phyloP scores from a whole-genome alignment of 139 green algal genomes.

The Spirogloea muscicola region DNA sequence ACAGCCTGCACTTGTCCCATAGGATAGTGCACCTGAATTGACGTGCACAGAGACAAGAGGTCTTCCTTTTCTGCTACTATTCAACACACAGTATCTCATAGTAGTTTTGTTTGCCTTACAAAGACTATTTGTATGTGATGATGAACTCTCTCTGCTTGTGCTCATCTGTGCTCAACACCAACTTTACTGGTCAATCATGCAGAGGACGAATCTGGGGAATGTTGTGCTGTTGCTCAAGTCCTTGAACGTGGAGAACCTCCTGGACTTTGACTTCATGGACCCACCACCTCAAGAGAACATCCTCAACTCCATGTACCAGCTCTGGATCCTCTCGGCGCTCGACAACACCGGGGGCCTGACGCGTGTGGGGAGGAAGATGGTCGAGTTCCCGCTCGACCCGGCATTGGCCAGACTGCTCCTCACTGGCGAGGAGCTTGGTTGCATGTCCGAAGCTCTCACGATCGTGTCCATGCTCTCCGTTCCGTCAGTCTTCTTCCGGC shows the following conservation, averaged over 20 bases:
- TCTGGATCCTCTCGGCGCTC: conserved; percentile 84
- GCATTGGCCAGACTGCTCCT: conserved; percentile 58
- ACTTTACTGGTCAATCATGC: too few species aligned
- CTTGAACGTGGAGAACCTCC: conserved; percentile 97
- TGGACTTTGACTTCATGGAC: conserved; percentile 83
- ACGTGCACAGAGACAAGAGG: too few species aligned
- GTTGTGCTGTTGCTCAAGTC: conserved; percentile 57
- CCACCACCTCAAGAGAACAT: conserved; percentile 82
- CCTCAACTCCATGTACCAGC: conserved; percentile 93
- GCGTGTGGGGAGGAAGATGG: conserved; percentile 45
- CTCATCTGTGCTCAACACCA: too few species aligned
- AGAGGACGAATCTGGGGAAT: conserved; percentile 55
- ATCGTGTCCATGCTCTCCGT: conserved; percentile 90
- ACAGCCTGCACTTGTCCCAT: too few species aligned
- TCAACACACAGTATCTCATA: too few species aligned
- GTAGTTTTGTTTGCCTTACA: too few species aligned
- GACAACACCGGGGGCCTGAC: conserved; percentile 72
- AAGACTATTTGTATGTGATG: too few species aligned
- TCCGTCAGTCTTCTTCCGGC: conserved; percentile 87
- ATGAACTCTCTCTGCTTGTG: too few species aligned
- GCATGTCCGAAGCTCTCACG: conserved; percentile 68
- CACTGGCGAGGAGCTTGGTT: conserved; percentile 47
- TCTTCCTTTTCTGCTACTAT: too few species aligned
- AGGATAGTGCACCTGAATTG: too few species aligned
- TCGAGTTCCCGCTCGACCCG: conserved; percentile 53